These are phyloP conservation scores for Rhynchosporium graminicola DNA, from an alignment of 2,329 filamentous ascomycete genomes.

Conservation along the genomic window DNA sequence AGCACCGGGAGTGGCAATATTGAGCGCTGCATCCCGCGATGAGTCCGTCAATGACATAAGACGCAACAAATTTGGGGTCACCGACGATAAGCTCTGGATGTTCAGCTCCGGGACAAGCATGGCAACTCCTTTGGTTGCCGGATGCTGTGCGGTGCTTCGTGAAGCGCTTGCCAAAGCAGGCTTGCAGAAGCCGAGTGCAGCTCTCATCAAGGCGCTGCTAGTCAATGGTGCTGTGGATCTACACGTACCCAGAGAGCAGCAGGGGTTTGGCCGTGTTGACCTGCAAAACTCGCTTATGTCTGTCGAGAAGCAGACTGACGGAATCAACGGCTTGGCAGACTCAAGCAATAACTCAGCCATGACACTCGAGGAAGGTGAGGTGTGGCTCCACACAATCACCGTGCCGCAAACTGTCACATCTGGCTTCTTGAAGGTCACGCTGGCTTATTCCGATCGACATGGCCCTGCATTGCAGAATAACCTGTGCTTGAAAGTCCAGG, in stretches of 20 bases:
- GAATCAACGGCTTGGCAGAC: not conserved
- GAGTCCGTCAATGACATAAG: too few species aligned
- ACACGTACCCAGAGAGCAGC: not conserved
- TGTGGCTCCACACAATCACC: too few species aligned
- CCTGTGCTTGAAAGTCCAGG: too few species aligned
- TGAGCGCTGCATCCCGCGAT: not conserved
- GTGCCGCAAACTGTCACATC: too few species aligned
- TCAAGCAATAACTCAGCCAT: too few species aligned
- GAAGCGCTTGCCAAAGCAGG: not conserved
- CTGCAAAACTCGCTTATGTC: not conserved
- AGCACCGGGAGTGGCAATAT: not conserved
- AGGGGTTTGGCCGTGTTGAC: not conserved
- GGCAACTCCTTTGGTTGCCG: conserved; percentile 11
- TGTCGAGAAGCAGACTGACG: not conserved
- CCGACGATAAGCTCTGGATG: not conserved
- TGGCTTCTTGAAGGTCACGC: too few species aligned
- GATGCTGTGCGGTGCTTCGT: not conserved
- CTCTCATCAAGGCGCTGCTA: not conserved
- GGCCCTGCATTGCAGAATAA: too few species aligned
- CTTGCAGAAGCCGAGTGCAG: not conserved
- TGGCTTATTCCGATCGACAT: too few species aligned
- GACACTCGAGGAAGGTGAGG: too few species aligned
- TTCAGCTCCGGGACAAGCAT: not conserved
- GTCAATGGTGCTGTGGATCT: not conserved
- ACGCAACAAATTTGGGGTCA: not conserved